These are phyloP conservation scores for Trifolium subterraneum DNA, from an alignment of 306 rosid genomes.

Conservation along the genomic window DNA sequence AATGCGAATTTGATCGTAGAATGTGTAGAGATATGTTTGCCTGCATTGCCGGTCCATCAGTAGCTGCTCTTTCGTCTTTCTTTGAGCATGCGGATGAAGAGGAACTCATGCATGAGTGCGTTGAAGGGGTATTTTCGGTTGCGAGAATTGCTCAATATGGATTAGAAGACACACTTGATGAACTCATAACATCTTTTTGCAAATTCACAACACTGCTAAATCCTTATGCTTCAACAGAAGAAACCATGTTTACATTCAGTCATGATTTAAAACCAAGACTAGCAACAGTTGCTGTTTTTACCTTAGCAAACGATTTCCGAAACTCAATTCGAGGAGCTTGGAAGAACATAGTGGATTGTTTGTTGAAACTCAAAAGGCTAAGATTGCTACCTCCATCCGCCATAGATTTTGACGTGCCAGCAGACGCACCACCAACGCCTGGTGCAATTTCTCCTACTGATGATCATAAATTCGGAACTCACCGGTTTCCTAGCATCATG, in stretches of 20 bases:
- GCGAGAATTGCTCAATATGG: slow-evolving; percentile 85
- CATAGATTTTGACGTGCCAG: slow-evolving; percentile 60
- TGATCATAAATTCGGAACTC: slow-evolving; percentile 52
- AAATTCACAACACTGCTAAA: slow-evolving; percentile 85
- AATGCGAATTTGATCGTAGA: slow-evolving; percentile 61
- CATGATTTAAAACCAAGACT: slow-evolving; percentile 84
- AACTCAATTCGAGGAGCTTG: slow-evolving; percentile 85
- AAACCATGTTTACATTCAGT: slow-evolving; percentile 78
- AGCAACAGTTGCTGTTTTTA: slow-evolving; percentile 88
- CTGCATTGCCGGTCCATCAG: slow-evolving; percentile 85
- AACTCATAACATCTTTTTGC: slow-evolving; percentile 77
- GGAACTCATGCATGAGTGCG: slow-evolving; percentile 84
- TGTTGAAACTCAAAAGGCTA: slow-evolving; percentile 84
- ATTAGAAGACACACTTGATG: slow-evolving; percentile 88
- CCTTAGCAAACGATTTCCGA: slow-evolving; percentile 71
- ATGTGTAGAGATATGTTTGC: slow-evolving; percentile 95
- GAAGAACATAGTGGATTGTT: slow-evolving; percentile 88
- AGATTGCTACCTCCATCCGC: slow-evolving; percentile 75
- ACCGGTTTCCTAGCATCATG: slow-evolving; percentile 53
- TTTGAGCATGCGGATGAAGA: slow-evolving; percentile 91
- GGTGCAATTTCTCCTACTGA: slow-evolving; percentile 53
- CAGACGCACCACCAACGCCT: slow-evolving; percentile 44
- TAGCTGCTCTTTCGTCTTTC: slow-evolving; percentile 79
- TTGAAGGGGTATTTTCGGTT: slow-evolving; percentile 83
- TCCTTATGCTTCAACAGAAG: slow-evolving; percentile 94